A percentile compares a stretch with the other conserved stretches of the same genome.
Evolutionary conservation across 768 basidiomycete genomes (phyloP).

Genomic region (Tricholoma sp.): DNA sequence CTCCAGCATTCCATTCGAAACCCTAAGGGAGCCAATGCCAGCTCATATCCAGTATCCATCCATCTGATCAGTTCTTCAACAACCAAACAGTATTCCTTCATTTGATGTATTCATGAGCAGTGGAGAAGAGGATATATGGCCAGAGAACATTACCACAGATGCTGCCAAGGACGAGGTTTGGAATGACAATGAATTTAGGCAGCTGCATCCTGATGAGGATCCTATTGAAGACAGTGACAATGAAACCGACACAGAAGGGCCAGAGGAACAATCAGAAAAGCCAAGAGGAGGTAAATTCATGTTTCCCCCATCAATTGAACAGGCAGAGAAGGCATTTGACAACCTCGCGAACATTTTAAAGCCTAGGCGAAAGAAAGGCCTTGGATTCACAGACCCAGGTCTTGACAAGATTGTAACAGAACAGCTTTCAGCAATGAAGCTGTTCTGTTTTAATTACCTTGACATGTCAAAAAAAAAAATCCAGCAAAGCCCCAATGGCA

Average conservation of each 20-base stretch:
- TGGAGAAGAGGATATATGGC: neutral
- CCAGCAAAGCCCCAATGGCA: neutral
- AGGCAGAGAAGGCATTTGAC: neutral
- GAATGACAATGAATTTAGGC: neutral
- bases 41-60: neutral
- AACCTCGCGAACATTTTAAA: neutral
- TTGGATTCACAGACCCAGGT: neutral
- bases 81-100: neutral
- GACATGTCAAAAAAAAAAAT: neutral
- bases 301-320: neutral
- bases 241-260: neutral
- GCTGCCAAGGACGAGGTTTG: neutral
- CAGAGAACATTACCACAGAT: neutral
- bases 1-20: neutral
- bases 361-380: neutral
- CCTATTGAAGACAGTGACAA: constrained; percentile 1
- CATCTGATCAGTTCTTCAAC: neutral
- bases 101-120: neutral
- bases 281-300: neutral
- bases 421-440: neutral
- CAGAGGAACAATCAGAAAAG: neutral
- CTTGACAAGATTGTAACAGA: neutral
- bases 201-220: neutral
- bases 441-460: neutral
- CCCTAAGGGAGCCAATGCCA: neutral